phyloP scores from a whole-genome alignment of 768 basidiomycete genomes.

The Infundibulicybe gibba region DNA sequence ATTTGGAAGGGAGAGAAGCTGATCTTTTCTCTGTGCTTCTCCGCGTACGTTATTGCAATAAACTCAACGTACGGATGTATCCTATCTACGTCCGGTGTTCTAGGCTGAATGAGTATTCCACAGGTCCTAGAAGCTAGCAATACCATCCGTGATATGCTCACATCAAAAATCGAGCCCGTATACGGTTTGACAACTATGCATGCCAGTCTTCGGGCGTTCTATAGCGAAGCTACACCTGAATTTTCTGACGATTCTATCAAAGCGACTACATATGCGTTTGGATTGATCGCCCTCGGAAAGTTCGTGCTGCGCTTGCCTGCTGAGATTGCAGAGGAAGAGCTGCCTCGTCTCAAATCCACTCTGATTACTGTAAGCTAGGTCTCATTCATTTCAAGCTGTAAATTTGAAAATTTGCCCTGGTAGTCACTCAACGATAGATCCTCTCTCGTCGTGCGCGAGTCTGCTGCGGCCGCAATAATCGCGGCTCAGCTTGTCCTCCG shows the following conservation, averaged over 20 bases:
- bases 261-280: constrained; percentile 74
- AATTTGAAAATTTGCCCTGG: constrained; percentile 4
- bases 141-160: constrained; percentile 73
- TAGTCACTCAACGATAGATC: constrained; percentile 70
- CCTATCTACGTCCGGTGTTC: too few relatives aligned
- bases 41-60: constrained; percentile 68
- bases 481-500: constrained; percentile 80
- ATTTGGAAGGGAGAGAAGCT: constrained; percentile 77
- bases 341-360: constrained; percentile 72
- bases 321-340: constrained; percentile 84
- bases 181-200: constrained; percentile 85
- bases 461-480: constrained; percentile 78
- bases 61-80: constrained; percentile 52
- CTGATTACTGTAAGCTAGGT: constrained; percentile 56
- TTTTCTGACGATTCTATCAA: constrained; percentile 48
- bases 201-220: constrained; percentile 64
- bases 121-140: constrained; percentile 84
- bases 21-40: constrained; percentile 73
- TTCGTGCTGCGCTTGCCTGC: constrained; percentile 77
- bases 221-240: constrained; percentile 42
- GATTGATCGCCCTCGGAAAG: constrained; percentile 79
- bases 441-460: constrained; percentile 79
- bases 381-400: neutral
- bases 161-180: constrained; percentile 72
- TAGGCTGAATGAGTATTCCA: neutral